Evolutionary conservation across 1,284 basidiomycete genomes (phyloP).

Genomic region (Cryptococcus floricola): DNA sequence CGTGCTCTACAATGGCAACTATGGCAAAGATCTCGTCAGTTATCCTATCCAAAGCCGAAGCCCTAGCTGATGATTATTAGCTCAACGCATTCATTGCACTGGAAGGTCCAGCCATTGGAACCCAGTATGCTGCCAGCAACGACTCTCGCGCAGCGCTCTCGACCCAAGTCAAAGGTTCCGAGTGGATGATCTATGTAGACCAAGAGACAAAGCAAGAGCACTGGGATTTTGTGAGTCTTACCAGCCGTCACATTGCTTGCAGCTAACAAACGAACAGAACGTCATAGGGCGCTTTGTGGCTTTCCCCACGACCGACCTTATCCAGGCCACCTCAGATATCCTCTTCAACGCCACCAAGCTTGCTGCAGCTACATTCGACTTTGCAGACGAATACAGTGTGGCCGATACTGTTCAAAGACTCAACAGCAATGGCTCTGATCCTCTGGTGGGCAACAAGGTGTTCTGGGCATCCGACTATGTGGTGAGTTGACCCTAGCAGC

Average conservation of each 20-base stretch:
- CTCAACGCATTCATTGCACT: slow-evolving; percentile 33
- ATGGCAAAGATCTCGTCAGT: slow-evolving; percentile 61
- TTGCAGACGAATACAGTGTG: slow-evolving; percentile 50
- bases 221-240: slow-evolving; percentile 60
- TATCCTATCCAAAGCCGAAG: background rate
- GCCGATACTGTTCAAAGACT: slow-evolving; percentile 51
- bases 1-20: slow-evolving; percentile 61
- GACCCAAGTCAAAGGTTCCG: slow-evolving; percentile 54
- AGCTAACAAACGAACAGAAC: slow-evolving; percentile 37
- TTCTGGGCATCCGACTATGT: slow-evolving; percentile 68
- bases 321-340: slow-evolving; percentile 59
- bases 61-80: background rate
- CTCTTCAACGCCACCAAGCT: slow-evolving; percentile 60
- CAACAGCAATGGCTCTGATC: slow-evolving; percentile 36
- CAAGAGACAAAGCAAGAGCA: slow-evolving; percentile 57
- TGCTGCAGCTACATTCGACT: slow-evolving; percentile 19
- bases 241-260: background rate
- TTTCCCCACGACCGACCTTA: slow-evolving; percentile 57
- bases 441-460: slow-evolving; percentile 60
- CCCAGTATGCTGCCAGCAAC: slow-evolving; percentile 54
- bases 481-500: slow-evolving; percentile 46
- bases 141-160: slow-evolving; percentile 53
- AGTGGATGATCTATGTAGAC: slow-evolving; percentile 67
- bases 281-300: slow-evolving; percentile 61
- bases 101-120: slow-evolving; percentile 52